Evolutionary conservation across 2,329 filamentous ascomycete genomes (phyloP), one percentile per base, ranked within the genome.

Genomic region (Diaporthe capsici): DNA sequence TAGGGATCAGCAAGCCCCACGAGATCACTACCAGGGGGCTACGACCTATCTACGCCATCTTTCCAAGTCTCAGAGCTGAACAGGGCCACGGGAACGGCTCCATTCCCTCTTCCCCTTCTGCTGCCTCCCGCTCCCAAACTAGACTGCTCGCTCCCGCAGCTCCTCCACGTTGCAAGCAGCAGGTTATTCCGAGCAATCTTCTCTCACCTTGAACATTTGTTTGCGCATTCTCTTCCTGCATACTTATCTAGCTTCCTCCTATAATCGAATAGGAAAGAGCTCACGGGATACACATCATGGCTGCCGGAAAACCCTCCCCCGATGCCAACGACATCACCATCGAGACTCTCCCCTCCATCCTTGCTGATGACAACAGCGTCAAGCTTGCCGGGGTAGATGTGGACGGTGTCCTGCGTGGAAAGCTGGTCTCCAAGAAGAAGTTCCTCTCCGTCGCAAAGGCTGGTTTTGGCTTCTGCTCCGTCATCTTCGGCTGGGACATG

Each of bases 401-500:
- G 75, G 95, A 98, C 82, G 95, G 95, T 78, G 91, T 95, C 71
- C 88, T 98, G 73, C 94, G 95, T 74, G 95, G 95, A 80, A 98
- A 98, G 86, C 90, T 98, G 77, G 92, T 98, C 85, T 95, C 95
- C 80, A 98, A 98, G 89, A 94, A 93, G 83, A 98, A 98, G 86
- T 98, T 98, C 84, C 87, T 98, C 51, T 95, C 94, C 42, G 90
- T 98, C 72, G 93, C 93, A n/a, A 85, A 90, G 57, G 90, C 92
- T 60, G 96, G 95, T 71, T 98, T 98, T 80, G 96, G 95, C 72
- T 98, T 98, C 88, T 98, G 96, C 87, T 97, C 94, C 28, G 95
- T 98, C 79, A 92, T 98, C 78, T 98, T 98, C 81, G 95, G 96
- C 83, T 98, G 96, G 96, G 95, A 98, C 85, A 98, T 98, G 95